phyloP scores from a whole-genome alignment of 2,329 filamentous ascomycete genomes.

The Colletotrichum noveboracense region DNA sequence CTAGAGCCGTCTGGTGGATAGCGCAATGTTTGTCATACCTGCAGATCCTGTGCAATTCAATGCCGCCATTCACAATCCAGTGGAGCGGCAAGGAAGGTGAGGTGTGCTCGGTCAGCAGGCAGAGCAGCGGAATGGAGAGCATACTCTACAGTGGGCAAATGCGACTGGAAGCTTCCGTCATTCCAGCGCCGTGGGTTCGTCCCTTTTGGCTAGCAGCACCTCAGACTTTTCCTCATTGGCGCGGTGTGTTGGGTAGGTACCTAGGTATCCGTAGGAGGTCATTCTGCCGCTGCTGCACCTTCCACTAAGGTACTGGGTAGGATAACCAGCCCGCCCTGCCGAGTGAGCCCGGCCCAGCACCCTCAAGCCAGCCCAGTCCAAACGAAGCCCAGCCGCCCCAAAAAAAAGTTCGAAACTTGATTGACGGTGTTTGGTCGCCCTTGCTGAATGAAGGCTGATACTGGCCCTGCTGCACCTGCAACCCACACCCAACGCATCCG shows the following conservation, averaged over 20 bases:
- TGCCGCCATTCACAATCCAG: background rate
- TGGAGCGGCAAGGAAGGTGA: background rate
- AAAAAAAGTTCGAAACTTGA: background rate
- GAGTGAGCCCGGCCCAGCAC: background rate
- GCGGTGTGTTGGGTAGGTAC: background rate
- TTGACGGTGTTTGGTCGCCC: background rate
- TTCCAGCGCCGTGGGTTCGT: background rate
- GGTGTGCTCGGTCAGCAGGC: slow-evolving; percentile 18
- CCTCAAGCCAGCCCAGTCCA: background rate
- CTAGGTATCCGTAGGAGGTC: background rate
- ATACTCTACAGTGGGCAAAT: background rate
- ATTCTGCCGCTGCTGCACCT: background rate
- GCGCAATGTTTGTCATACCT: slow-evolving; percentile 19
- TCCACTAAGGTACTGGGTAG: background rate
- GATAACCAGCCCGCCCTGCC: background rate
- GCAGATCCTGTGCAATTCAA: slow-evolving; percentile 8
- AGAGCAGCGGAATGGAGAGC: background rate
- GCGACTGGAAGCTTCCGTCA: slow-evolving; percentile 20
- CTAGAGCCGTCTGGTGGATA: slow-evolving; percentile 1
- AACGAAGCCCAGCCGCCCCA: background rate
- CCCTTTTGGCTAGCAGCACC: background rate
- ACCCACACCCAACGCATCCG: background rate
- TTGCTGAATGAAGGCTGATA: background rate
- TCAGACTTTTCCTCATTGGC: background rate
- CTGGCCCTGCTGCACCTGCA: background rate